Evolutionary conservation across 176 grass and related monocot species (phyloP).

Genomic region (Raddia guianensis): DNA sequence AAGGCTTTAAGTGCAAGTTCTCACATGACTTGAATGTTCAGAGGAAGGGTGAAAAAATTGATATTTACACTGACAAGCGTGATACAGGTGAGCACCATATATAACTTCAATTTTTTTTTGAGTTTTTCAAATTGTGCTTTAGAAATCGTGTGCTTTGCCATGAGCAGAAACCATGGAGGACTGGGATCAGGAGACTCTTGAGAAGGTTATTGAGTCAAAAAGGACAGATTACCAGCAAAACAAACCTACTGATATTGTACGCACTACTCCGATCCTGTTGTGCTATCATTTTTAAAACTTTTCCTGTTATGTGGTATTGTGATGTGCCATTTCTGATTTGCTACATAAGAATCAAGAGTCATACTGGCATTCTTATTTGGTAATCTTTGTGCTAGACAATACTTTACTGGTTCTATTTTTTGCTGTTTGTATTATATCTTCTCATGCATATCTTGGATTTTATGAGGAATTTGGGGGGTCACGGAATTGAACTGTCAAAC

Average conservation of each 20-base stretch:
- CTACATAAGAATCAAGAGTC: background rate
- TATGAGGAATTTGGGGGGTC: background rate
- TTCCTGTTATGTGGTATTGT: background rate
- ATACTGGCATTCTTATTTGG: background rate
- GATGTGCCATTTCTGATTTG: background rate
- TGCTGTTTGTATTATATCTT: background rate
- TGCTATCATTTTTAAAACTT: background rate
- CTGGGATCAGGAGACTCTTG: slow-evolving; percentile 96
- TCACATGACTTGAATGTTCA: slow-evolving; percentile 97
- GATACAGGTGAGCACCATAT: slow-evolving; percentile 49
- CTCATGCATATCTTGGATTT: background rate
- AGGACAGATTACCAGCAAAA: slow-evolving; percentile 92
- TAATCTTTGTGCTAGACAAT: background rate
- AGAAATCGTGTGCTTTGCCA: slow-evolving; percentile 24
- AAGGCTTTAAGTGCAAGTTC: slow-evolving; percentile 99
- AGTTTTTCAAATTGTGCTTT: background rate
- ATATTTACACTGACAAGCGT: slow-evolving; percentile 96
- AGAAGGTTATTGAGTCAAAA: slow-evolving; percentile 91
- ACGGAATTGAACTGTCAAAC: background rate
- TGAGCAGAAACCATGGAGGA: slow-evolving; percentile 90
- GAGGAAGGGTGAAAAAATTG: slow-evolving; percentile 99
- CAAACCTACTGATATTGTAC: slow-evolving; percentile 99
- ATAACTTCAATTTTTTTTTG: background rate
- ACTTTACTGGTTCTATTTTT: background rate
- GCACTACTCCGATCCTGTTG: slow-evolving; percentile 22